Evolutionary conservation across 23 red algal genomes (phyloP), one percentile per base, ranked within the genome.

Genomic region (Porphyridium purpureum): DNA sequence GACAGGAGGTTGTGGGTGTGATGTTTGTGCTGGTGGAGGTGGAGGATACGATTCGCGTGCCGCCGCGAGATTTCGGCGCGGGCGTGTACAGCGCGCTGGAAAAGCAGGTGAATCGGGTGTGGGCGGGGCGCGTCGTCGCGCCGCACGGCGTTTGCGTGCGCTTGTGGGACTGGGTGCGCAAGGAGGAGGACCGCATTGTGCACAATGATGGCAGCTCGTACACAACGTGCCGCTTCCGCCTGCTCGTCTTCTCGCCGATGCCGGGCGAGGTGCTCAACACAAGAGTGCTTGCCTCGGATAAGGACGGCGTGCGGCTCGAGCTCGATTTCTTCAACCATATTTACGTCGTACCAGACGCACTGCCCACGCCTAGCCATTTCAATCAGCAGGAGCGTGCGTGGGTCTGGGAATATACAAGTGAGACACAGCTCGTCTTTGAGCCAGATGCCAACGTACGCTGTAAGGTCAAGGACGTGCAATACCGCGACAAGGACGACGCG

Each of bases 11-110:
- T n/a, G n/a, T n/a, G 11, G 11, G 17, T 44, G 38, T 11, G 11
- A 80, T 80, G 74, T 80, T 80, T 40, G 66, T 62, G 40, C 49
- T 80, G 33, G 55, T 80, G 17, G 62, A 56, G 29, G 66, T 80
- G 9, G 38, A 69, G 74, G 74, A 80, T 50, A 54, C 60, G 8
- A 34, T 80, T 32, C 20, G 55, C 2, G 64, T 80, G 15, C 74
- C 74, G 27, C 49, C 74, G 27, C 49, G 52, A 21, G 32, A 66
- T 7, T 80, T 80, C 54, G 62, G 62, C 34, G 29, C 46, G 47
- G 36, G 48, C 1, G 59, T 57, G 4, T 42, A 55, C 31, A 24
- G 48, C 2, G 52, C 54, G 21, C 50, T 80, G 1, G 74, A 80
- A 36, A 24, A 80, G 35, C 50, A 57, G 22, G 50, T 80, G 31